These are phyloP conservation scores for Aspergillus funiculosus DNA, from an alignment of 495 filamentous ascomycete species.

Conservation along the genomic window DNA sequence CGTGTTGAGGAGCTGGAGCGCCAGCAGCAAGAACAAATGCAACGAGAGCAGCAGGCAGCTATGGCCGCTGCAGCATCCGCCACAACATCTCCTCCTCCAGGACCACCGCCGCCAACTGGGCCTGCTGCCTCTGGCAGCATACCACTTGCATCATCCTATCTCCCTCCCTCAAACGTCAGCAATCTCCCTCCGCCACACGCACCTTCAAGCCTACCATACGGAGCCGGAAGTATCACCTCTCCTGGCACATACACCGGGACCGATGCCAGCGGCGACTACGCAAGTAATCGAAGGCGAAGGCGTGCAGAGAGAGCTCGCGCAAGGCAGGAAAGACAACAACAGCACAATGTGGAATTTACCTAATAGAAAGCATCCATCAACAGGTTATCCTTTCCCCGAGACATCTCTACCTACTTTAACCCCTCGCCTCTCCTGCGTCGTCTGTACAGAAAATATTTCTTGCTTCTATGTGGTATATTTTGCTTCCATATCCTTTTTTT, in stretches of 20 bases:
- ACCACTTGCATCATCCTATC: conserved; percentile 27
- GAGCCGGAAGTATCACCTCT: conserved; percentile 42
- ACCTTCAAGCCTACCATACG: conserved; percentile 37
- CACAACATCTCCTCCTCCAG: background rate
- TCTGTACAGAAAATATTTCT: conserved; percentile 1
- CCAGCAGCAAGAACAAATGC: conserved; percentile 45
- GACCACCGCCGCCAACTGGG: conserved; percentile 1
- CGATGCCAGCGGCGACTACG: conserved; percentile 50
- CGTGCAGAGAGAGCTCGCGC: conserved; percentile 47
- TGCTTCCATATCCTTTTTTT: background rate
- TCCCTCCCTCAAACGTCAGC: conserved; percentile 29
- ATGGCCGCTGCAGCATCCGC: conserved; percentile 24
- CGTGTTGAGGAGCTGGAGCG: conserved; percentile 48
- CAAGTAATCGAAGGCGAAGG: conserved; percentile 47
- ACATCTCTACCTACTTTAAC: background rate
- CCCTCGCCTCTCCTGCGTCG: background rate
- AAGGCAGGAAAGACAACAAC: conserved; percentile 41
- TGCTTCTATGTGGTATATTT: background rate
- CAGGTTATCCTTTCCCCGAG: too few relatives aligned
- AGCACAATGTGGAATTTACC: conserved; percentile 40
- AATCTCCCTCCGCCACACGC: conserved; percentile 33
- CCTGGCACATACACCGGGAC: conserved; percentile 46
- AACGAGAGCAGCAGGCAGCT: conserved; percentile 38
- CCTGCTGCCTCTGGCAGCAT: conserved; percentile 27
- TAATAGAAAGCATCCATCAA: too few relatives aligned